A percentile compares a stretch with the other conserved stretches of the same genome.
Conservation (phyloP, 495 filamentous ascomycete species). For the Penicillium arizonense region DNA sequence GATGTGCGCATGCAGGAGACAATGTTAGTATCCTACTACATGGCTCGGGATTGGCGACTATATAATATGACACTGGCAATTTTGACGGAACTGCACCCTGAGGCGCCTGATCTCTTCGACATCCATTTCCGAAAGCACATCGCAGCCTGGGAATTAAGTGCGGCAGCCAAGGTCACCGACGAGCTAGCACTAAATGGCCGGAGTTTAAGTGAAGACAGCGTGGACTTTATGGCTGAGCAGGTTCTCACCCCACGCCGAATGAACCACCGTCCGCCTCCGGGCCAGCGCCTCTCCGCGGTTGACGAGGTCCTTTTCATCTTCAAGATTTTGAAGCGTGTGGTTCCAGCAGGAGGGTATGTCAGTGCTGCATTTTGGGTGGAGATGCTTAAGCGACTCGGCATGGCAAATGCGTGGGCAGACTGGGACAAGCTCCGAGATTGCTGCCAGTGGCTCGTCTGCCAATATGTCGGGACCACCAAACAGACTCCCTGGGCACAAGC, state of each 20-base stretch:
- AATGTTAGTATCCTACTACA: conserved; percentile 51
- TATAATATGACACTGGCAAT: conserved; percentile 54
- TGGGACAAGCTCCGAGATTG: conserved; percentile 39
- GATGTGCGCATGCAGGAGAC: conserved; percentile 57
- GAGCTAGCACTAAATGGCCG: conserved; percentile 31
- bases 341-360: conserved; percentile 29
- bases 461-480: conserved; percentile 26
- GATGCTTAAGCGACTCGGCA: conserved; percentile 41
- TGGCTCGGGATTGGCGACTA: conserved; percentile 46
- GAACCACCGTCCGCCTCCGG: conserved; percentile 22
- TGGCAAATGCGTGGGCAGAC: conserved; percentile 19
- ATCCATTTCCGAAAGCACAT: conserved; percentile 47
- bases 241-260: conserved; percentile 32
- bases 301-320: conserved; percentile 36
- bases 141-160: conserved; percentile 30
- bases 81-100: conserved; percentile 35
- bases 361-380: conserved; percentile 39
- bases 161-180: conserved; percentile 36
- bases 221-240: conserved; percentile 36
- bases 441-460: conserved; percentile 42
- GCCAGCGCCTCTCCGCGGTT: conserved; percentile 10
- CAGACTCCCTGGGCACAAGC: background rate
- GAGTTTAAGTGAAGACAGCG: conserved; percentile 27
- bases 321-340: conserved; percentile 34
- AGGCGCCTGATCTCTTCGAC: conserved; percentile 28